Evolutionary conservation across 306 rosid genomes (phyloP).

Genomic region (Pyrus bretschneideri): DNA sequence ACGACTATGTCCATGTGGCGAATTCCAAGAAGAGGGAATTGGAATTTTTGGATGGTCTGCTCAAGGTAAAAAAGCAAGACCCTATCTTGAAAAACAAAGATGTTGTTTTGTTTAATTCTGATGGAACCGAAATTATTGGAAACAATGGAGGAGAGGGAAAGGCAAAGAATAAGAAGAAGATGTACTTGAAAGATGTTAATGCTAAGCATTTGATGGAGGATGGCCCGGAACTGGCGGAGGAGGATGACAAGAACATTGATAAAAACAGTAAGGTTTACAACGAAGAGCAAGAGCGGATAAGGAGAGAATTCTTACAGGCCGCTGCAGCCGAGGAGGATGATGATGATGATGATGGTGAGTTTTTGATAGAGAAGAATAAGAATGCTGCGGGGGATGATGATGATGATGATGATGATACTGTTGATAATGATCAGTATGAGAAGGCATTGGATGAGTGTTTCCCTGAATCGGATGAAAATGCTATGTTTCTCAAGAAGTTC

Average conservation of each 20-base stretch:
- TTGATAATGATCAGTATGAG: conserved; percentile 31
- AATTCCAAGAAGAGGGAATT: conserved; percentile 25
- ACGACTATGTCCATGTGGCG: background rate
- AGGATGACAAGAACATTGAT: background rate
- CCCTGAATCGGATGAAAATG: conserved; percentile 45
- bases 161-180: conserved; percentile 23
- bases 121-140: conserved; percentile 21
- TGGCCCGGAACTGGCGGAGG: conserved; percentile 46
- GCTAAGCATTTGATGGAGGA: conserved; percentile 66
- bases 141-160: conserved; percentile 20
- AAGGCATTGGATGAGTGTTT: conserved; percentile 65
- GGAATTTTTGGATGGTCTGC: conserved; percentile 55
- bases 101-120: conserved; percentile 44
- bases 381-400: conserved; percentile 17
- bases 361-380: conserved; percentile 35
- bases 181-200: conserved; percentile 68
- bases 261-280: conserved; percentile 38
- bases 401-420: conserved; percentile 1
- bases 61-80: conserved; percentile 67
- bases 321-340: conserved; percentile 38
- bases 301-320: conserved; percentile 49
- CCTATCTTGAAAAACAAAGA: conserved; percentile 58
- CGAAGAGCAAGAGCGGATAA: conserved; percentile 64
- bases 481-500: conserved; percentile 46
- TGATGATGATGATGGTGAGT: conserved; percentile 45